Conservation (phyloP, 2,329 filamentous ascomycete species). For the Calonectria pauciramosa region DNA sequence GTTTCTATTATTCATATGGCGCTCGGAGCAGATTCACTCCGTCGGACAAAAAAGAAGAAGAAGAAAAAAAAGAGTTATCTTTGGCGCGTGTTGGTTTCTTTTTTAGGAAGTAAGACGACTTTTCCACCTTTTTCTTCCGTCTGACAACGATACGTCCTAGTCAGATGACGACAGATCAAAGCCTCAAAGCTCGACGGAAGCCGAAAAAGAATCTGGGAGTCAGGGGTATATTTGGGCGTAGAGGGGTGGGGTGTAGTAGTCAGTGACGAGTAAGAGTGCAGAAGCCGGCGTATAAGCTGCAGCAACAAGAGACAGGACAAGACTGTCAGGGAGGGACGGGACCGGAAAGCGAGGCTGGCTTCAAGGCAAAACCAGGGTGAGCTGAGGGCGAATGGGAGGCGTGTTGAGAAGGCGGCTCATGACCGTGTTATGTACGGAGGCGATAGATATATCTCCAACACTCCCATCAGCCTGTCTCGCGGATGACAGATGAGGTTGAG, state of each 20-base stretch:
- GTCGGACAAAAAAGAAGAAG: not conserved
- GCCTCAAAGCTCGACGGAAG: not conserved
- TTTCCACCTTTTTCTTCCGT: slow-evolving; percentile 1
- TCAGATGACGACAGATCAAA: slow-evolving; percentile 6
- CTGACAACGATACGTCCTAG: slow-evolving; percentile 3
- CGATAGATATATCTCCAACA: slow-evolving; percentile 4
- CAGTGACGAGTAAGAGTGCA: slow-evolving; percentile 5
- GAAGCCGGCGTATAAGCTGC: slow-evolving; percentile 4
- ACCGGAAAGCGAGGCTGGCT: not conserved
- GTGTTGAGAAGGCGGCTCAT: slow-evolving; percentile 17
- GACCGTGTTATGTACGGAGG: not conserved
- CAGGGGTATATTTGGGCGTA: not conserved
- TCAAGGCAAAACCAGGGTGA: slow-evolving; percentile 1
- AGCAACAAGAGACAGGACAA: not conserved
- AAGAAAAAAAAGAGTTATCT: not conserved
- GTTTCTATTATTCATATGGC: slow-evolving; percentile 35
- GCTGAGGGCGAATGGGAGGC: slow-evolving; percentile 3
- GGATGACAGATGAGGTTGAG: slow-evolving; percentile 12
- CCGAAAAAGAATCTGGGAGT: not conserved
- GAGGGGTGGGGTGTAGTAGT: not conserved
- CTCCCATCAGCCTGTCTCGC: not conserved
- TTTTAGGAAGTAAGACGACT: slow-evolving; percentile 12
- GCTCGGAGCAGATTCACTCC: not conserved
- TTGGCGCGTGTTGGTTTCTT: not conserved
- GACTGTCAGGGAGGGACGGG: not conserved